Percentiles rank a stretch among this genome's conserved stretches.
Evolutionary conservation across 2,329 filamentous ascomycete genomes (phyloP).

Genomic region (Harringtonia lauricola): DNA sequence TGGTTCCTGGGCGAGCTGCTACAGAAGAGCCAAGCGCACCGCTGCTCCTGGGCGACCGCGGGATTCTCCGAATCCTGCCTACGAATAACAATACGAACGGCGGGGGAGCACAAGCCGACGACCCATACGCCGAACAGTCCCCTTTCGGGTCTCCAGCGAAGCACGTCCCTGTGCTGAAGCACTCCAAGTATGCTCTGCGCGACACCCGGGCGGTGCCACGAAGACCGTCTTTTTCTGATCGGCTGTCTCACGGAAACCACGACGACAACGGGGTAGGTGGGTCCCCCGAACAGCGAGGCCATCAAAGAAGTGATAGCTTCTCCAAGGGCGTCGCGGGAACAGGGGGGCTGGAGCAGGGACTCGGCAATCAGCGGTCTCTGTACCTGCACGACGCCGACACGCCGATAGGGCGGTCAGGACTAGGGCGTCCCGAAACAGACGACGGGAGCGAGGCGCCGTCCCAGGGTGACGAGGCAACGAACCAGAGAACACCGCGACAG

Average conservation of each 20-base stretch:
- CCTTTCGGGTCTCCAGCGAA: slow-evolving; percentile 17
- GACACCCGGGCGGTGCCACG: slow-evolving; percentile 19
- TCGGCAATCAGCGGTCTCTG: slow-evolving; percentile 16
- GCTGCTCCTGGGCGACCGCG: slow-evolving; percentile 26
- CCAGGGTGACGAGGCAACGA: slow-evolving; percentile 17
- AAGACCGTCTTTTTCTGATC: slow-evolving; percentile 11
- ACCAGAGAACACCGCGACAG: slow-evolving; percentile 15
- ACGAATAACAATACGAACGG: slow-evolving; percentile 8
- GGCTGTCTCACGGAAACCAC: slow-evolving; percentile 2
- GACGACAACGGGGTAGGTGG: slow-evolving; percentile 6
- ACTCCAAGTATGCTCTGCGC: slow-evolving; percentile 27
- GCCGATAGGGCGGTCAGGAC: slow-evolving; percentile 6
- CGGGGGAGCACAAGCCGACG: slow-evolving; percentile 14
- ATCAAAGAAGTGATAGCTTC: slow-evolving; percentile 2
- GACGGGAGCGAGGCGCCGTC: slow-evolving; percentile 16
- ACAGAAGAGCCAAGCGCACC: slow-evolving; percentile 4
- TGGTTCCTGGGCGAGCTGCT: slow-evolving; percentile 8
- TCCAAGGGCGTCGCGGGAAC: neutral
- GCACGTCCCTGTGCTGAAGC: slow-evolving; percentile 16
- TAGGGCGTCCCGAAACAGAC: slow-evolving; percentile 13
- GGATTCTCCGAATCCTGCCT: slow-evolving; percentile 23
- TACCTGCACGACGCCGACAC: slow-evolving; percentile 16
- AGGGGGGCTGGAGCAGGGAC: slow-evolving; percentile 11
- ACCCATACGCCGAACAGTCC: slow-evolving; percentile 14
- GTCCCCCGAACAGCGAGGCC: slow-evolving; percentile 12